Base-by-base conservation (phyloP, 2,329 filamentous ascomycete genomes). In the Fusarium proliferatum region DNA sequence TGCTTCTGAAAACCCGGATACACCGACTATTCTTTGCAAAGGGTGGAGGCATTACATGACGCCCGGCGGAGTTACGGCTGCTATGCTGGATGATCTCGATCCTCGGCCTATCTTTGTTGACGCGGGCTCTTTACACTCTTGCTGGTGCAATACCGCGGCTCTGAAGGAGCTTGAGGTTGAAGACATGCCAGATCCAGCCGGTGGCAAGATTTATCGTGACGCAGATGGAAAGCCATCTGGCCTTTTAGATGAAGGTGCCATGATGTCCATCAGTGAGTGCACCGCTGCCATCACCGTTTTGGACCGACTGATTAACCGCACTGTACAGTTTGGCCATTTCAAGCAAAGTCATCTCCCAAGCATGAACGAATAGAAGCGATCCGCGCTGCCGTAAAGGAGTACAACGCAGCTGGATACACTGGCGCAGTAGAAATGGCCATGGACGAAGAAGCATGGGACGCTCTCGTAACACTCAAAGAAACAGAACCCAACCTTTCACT, bases 361-460 rank as follows among this genome's bases (percentile, higher is more conserved):
- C 11, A 63, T 5, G 86, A 89, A 43, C 85, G 85, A 43, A 83
- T 86, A 57, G 82, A 83, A 5, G 83, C 85, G 5, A 83, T 90
- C 51, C 79, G 79, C 16, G 84, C 84, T 0, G 88, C 87, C 0
- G 82, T 89, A 19, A 73, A 81, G 4, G 83, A 85, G 3, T 89
- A 89, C 72, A 86, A 85, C 67, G 79, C 82, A 0, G 85, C 84
- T 5, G 88, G 88, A 1, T 88, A 87, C 72, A 89, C 87, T 0
- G 87, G 88, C 13, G 83, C 87, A 55, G 82, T 88, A 9, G 88
- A 90, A 62, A 89, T 90, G 88, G 88, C 88, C 39, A 89, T 89
- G 88, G 88, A 90, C 64, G 87, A 89, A 49, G 85, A 83, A 42
- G 84, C 85, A 2, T 90, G 88, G 88, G 85, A 86, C 39, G 82